Conservation (phyloP, 495 filamentous ascomycete species). For the Parathielavia hyrcaniae region DNA sequence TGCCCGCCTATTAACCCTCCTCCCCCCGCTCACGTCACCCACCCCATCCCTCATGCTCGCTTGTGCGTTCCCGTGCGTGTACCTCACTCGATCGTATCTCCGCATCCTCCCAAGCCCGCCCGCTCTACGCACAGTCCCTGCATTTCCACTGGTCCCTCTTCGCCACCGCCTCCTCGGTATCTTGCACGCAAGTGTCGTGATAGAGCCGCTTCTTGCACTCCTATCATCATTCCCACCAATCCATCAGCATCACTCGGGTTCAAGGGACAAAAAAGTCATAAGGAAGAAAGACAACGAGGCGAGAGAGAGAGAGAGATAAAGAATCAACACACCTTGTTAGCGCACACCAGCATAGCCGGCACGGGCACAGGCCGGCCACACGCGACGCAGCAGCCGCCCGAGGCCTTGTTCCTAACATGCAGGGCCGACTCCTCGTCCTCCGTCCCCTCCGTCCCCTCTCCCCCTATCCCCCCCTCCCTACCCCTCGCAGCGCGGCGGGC, state of each 20-base stretch:
- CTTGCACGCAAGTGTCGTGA: slow-evolving; percentile 25
- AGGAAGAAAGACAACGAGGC: too few relatives aligned
- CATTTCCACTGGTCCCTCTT: slow-evolving; percentile 22
- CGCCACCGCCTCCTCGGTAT: slow-evolving; percentile 12
- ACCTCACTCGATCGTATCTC: neutral
- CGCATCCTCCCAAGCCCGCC: neutral
- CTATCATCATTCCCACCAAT: slow-evolving; percentile 29
- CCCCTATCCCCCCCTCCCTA: neutral
- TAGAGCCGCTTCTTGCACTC: slow-evolving; percentile 33
- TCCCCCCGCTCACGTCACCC: neutral
- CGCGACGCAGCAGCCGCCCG: slow-evolving; percentile 35
- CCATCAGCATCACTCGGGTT: neutral
- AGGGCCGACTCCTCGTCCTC: slow-evolving; percentile 19
- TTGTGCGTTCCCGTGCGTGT: neutral
- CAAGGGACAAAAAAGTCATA: too few relatives aligned
- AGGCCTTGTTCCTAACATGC: slow-evolving; percentile 20
- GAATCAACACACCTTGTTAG: slow-evolving; percentile 42
- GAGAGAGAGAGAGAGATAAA: too few relatives aligned
- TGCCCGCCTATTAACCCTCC: neutral
- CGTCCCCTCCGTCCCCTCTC: slow-evolving; percentile 7
- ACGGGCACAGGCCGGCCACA: slow-evolving; percentile 39
- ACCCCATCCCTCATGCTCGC: neutral
- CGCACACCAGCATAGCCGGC: slow-evolving; percentile 36
- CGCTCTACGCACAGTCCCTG: slow-evolving; percentile 12
- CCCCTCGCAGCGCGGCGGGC: neutral